A percentile compares a stretch with the other conserved stretches of the same genome.
These are phyloP conservation scores for Xenosphaeropsis pyriputrescens DNA, from an alignment of 2,329 filamentous ascomycete genomes.

Conservation along the genomic window DNA sequence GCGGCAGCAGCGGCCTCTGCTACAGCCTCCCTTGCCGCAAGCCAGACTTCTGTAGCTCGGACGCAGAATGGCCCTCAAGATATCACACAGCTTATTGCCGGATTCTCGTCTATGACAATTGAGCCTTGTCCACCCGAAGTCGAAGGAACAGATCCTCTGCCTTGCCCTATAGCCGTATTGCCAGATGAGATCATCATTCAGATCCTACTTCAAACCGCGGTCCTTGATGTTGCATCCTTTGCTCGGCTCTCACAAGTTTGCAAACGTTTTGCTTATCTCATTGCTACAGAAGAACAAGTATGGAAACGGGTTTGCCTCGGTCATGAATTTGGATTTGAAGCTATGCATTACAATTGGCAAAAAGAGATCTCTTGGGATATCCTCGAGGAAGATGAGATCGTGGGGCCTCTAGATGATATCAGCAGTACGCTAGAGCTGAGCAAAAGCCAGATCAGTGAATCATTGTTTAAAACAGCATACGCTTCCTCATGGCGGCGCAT, in stretches of 20 bases:
- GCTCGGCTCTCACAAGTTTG: slow-evolving; percentile 67
- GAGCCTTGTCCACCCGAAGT: slow-evolving; percentile 50
- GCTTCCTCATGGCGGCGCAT: slow-evolving; percentile 46
- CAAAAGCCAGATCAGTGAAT: slow-evolving; percentile 8
- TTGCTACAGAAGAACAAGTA: slow-evolving; percentile 69
- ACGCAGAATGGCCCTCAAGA: slow-evolving; percentile 35
- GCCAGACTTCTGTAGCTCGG: slow-evolving; percentile 1
- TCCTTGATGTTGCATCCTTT: slow-evolving; percentile 64
- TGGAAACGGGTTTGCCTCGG: slow-evolving; percentile 69
- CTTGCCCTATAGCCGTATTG: slow-evolving; percentile 64
- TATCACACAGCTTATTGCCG: slow-evolving; percentile 55
- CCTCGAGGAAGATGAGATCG: slow-evolving; percentile 17
- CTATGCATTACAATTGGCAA: slow-evolving; percentile 71
- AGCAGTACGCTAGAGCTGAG: slow-evolving; percentile 1
- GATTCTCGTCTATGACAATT: slow-evolving; percentile 60
- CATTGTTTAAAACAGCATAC: slow-evolving; percentile 26
- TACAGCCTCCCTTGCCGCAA: slow-evolving; percentile 2
- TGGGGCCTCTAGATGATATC: neutral
- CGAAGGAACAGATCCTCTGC: slow-evolving; percentile 55
- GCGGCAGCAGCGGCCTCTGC: slow-evolving; percentile 7
- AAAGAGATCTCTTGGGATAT: slow-evolving; percentile 43
- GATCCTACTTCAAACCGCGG: slow-evolving; percentile 58
- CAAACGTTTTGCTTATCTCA: slow-evolving; percentile 73
- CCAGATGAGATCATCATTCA: slow-evolving; percentile 78
- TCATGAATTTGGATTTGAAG: slow-evolving; percentile 59